A percentile compares a stretch with the other conserved stretches of the same genome.
Conservation (phyloP, 2,329 filamentous ascomycete genomes). For the Chalaropsis ovoidea region DNA sequence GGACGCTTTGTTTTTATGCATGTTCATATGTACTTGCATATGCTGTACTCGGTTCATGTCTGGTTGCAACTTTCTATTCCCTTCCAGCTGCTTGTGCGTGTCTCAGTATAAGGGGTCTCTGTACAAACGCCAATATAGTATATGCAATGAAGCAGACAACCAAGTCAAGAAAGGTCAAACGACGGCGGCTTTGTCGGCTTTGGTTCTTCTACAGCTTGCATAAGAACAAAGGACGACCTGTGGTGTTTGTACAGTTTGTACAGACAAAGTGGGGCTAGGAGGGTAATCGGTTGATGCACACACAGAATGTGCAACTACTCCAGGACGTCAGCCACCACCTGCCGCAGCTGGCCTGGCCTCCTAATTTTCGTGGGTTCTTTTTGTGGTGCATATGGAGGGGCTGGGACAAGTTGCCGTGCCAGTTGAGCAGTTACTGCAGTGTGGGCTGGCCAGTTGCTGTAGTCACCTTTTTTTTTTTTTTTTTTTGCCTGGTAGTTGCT, state of each 20-base stretch:
- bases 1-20: background rate
- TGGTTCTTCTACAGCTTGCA: too few species aligned
- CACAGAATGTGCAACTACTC: too few species aligned
- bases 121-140: too few species aligned
- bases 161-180: too few species aligned
- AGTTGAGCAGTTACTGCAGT: slow-evolving; percentile 3
- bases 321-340: background rate
- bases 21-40: background rate
- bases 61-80: background rate
- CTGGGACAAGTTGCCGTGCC: slow-evolving; percentile 9
- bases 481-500: slow-evolving; percentile 9
- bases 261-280: too few species aligned
- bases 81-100: too few species aligned
- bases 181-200: too few species aligned
- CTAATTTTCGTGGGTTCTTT: background rate
- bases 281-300: too few species aligned
- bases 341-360: background rate
- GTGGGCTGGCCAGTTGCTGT: background rate
- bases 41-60: background rate
- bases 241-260: too few species aligned
- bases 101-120: too few species aligned
- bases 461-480: slow-evolving; percentile 1
- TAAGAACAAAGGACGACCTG: too few species aligned
- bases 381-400: background rate
- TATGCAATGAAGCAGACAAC: background rate